Evolutionary conservation across 2,329 filamentous ascomycete species (phyloP), one percentile per base, ranked within the genome.

Genomic region (Exophiala sideris): DNA sequence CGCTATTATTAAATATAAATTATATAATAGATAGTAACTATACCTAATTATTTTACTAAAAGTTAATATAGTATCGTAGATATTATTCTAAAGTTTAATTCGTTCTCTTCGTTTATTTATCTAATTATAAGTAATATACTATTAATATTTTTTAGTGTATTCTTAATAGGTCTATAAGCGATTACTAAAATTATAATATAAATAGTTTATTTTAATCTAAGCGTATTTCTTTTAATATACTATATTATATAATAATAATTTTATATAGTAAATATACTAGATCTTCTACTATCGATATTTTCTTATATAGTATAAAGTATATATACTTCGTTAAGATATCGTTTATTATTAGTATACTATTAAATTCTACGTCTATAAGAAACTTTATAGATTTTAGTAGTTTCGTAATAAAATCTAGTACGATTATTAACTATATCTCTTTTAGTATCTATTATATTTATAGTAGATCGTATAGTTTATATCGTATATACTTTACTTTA

Each of bases 11-110:
- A 12, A 11, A 52, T 11, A 24, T 24, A 14, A 55, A 40, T 24
- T 54, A 38, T 35, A 45, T 33, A n/a, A 54, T 41, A 14, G 16
- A 29, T 42, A 54, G n/a, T 20, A 54, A 24, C 34, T 10, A 32
- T 35, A 41, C 12, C 20, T 54, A 62, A 36, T 56, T 54, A 50
- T 54, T 29, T 52, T 60, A 59, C 24, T 42, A 2, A 48, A 56
- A 52, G 38, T 59, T 59, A 47, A 57, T 45, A 48, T 61, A 61
- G 6, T 33, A 39, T 24, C 38, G 9, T 42, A 61, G 42, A 24
- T 61, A 61, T 45, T 50, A 41, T 51, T 61, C n/a, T 18, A 59
- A 8, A 11, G 41, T 57, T 41, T 57, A 57, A 21, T 61, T 62
- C 47, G 46, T 59, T 36, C 38, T 34, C 54, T 59, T 33, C 18